Percentiles rank a stretch among this genome's conserved stretches.
These are phyloP conservation scores for Ambrosiella xylebori DNA, from an alignment of 2,329 filamentous ascomycete species.

Conservation along the genomic window DNA sequence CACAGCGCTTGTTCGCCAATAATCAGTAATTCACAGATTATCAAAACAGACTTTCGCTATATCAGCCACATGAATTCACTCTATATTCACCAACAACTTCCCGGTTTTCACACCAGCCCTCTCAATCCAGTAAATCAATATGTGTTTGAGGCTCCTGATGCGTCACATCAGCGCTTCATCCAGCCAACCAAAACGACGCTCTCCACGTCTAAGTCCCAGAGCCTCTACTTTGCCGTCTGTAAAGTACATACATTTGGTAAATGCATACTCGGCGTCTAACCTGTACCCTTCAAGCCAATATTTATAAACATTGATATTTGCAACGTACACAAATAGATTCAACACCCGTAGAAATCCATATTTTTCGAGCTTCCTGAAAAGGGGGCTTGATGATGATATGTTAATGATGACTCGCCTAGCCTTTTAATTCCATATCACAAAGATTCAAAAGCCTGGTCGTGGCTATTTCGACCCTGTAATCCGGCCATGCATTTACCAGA, in stretches of 20 bases:
- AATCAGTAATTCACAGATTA: background rate
- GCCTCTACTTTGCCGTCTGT: too few species aligned
- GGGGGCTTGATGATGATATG: background rate
- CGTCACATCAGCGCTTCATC: conserved; percentile 1
- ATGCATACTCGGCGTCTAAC: too few species aligned
- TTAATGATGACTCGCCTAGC: background rate
- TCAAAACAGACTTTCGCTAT: background rate
- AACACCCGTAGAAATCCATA: too few species aligned
- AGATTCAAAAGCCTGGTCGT: background rate
- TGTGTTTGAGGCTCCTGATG: background rate
- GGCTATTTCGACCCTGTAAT: background rate
- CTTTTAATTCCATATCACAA: background rate
- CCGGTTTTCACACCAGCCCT: too few species aligned
- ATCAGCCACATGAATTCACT: too few species aligned
- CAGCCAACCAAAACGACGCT: background rate
- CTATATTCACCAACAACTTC: too few species aligned
- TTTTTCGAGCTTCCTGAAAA: background rate
- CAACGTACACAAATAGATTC: too few species aligned
- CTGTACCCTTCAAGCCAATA: too few species aligned
- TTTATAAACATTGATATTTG: too few species aligned
- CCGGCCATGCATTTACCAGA: too few species aligned
- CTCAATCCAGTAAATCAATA: background rate
- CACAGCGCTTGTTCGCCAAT: background rate
- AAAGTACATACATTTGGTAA: too few species aligned
- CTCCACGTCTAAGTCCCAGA: background rate